A percentile compares a stretch with the other conserved stretches of the same genome.
Evolutionary conservation across 495 filamentous ascomycete species (phyloP).

Genomic region (Aspergillus taichungensis): DNA sequence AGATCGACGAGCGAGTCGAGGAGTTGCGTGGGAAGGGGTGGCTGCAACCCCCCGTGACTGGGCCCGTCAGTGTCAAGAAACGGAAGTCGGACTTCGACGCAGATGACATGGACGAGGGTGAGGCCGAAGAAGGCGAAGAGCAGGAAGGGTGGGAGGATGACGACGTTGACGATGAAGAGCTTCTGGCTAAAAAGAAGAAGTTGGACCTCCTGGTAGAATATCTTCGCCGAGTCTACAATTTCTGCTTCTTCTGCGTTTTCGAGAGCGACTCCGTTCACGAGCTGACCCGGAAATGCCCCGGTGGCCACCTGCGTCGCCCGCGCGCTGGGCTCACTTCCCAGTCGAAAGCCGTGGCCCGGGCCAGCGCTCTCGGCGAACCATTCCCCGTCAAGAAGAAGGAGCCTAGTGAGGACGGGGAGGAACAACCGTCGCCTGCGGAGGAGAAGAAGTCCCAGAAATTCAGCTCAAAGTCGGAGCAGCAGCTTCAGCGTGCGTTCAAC

Average conservation of each 20-base stretch:
- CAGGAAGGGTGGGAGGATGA: constrained; percentile 72
- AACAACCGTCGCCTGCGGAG: constrained; percentile 49
- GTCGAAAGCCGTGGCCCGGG: constrained; percentile 75
- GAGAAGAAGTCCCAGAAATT: constrained; percentile 60
- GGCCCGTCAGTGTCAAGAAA: constrained; percentile 51
- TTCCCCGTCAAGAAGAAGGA: constrained; percentile 77
- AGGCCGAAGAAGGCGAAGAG: constrained; percentile 62
- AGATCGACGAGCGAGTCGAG: constrained; percentile 81
- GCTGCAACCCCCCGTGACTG: constrained; percentile 58
- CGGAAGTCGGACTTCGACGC: constrained; percentile 49
- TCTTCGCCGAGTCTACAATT: constrained; percentile 90
- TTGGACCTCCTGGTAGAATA: constrained; percentile 95
- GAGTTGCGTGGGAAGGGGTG: constrained; percentile 62
- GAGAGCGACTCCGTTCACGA: constrained; percentile 97
- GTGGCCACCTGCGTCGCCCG: constrained; percentile 89
- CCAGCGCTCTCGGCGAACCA: constrained; percentile 66
- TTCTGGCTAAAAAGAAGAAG: constrained; percentile 91
- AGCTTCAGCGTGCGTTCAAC: constrained; percentile 90
- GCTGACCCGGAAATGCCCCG: constrained; percentile 88
- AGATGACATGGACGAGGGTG: constrained; percentile 62
- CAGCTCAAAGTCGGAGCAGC: constrained; percentile 70
- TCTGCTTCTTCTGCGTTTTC: constrained; percentile 99
- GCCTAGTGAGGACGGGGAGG: constrained; percentile 53
- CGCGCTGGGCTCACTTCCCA: constrained; percentile 70
- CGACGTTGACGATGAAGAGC: constrained; percentile 78